Base-by-base conservation (phyloP, 805 yeast genomes). In the Cyberlindnera subsufficiens region DNA sequence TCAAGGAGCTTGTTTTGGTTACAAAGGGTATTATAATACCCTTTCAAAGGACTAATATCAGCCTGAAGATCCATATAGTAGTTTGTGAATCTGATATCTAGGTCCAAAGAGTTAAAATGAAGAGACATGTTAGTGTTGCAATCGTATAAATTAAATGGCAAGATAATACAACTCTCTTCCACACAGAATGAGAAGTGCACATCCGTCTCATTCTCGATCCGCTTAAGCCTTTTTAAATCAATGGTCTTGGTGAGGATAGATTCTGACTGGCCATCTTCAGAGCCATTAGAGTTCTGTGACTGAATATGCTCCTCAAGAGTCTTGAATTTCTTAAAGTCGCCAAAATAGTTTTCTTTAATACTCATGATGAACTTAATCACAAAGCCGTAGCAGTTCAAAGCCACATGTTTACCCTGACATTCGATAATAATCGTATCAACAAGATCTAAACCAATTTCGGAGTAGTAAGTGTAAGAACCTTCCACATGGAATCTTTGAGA, bases 61-160 rank as follows among this genome's bases (percentile, higher is more conserved):
- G 83, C 84, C 55, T 88, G 91, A 47, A 91, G 59, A 56, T 91
- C 96, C 96, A 93, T 90, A 57, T 91, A 93, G 61, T 85, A 93
- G 53, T 88, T 86, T 15, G 91, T 83, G 62, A 88, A 84, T 42
- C 98, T 68, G n/a, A 87, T 68, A 58, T 89, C 97, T 22, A 86
- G 74, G 47, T 80, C 87, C 35, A 90, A 66, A 16, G 72, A 68
- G 18, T 81, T 80, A 52, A 88, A 80, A 33, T 72, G 71, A 1
- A 90, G 58, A 0, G 83, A 78, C 18, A 85, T 53, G 55, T 80
- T 82, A 0, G 83, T 72, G 13, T 71, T 66, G 31, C 80, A 70
- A 43, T 82, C 80, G 56, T 86, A 90, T 8, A 88, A 61, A 44
- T 80, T 75, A 13, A 75, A 75, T 0, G 99, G 99, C 6, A 93